Conservation (phyloP, 2,329 filamentous ascomycete species). For the Fusarium sterilihyphosum region DNA sequence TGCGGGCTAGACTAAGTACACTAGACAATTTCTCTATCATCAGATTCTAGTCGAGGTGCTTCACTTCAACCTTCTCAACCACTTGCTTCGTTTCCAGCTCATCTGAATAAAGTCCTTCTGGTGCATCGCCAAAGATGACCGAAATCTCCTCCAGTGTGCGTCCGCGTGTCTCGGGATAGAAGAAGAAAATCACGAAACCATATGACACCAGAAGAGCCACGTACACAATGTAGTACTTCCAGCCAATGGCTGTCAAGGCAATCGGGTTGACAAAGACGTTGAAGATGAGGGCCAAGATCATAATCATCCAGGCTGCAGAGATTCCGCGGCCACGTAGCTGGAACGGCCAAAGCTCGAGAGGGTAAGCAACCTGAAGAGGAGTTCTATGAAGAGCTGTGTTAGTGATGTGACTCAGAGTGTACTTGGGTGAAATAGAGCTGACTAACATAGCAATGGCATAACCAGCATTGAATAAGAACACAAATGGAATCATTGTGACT, state of each 20-base stretch:
- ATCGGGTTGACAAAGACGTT: slow-evolving; percentile 19
- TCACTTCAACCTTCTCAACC: slow-evolving; percentile 8
- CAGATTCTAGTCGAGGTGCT: slow-evolving; percentile 3
- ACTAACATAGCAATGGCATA: slow-evolving; percentile 14
- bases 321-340: slow-evolving; percentile 15
- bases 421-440: fast-evolving
- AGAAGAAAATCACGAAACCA: slow-evolving; percentile 11
- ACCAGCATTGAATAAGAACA: slow-evolving; percentile 15
- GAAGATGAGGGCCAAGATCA: slow-evolving; percentile 12
- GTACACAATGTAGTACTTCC: slow-evolving; percentile 23
- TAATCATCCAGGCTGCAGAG: slow-evolving; percentile 18
- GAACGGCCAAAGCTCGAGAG: slow-evolving; percentile 17
- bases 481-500: slow-evolving; percentile 14
- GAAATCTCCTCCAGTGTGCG: slow-evolving; percentile 13
- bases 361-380: slow-evolving; percentile 14
- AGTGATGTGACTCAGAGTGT: neutral
- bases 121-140: slow-evolving; percentile 10
- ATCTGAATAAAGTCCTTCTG: slow-evolving; percentile 8
- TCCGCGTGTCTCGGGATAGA: slow-evolving; percentile 10
- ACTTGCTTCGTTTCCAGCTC: slow-evolving; percentile 4
- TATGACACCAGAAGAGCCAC: slow-evolving; percentile 11
- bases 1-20: neutral
- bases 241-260: neutral
- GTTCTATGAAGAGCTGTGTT: neutral
- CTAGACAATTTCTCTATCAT: neutral